These are phyloP conservation scores for Scutellaria baicalensis DNA, from an alignment of 257 asterid genomes.

Conservation along the genomic window DNA sequence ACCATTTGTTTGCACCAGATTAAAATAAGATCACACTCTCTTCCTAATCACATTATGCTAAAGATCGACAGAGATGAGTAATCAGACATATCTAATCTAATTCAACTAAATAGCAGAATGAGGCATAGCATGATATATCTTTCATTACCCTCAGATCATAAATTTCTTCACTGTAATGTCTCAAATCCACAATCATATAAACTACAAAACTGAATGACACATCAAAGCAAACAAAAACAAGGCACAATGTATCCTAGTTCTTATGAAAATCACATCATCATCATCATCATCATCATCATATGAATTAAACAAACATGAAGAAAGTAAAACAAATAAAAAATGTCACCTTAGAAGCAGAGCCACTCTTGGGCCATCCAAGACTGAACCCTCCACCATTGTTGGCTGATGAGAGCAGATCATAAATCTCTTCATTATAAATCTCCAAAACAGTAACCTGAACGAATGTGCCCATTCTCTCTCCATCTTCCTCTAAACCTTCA, in stretches of 20 bases:
- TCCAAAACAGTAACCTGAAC: slow-evolving; percentile 91
- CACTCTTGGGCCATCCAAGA: slow-evolving; percentile 67
- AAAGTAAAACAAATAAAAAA: not conserved
- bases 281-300: too few species aligned
- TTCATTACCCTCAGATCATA: too few species aligned
- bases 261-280: not conserved
- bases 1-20: too few species aligned
- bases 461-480: slow-evolving; percentile 46
- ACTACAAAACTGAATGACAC: not conserved
- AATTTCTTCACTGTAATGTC: too few species aligned
- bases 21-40: too few species aligned
- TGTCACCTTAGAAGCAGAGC: slow-evolving; percentile 70
- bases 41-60: too few species aligned
- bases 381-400: slow-evolving; percentile 63
- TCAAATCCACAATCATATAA: not conserved
- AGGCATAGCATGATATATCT: too few species aligned
- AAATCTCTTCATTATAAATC: slow-evolving; percentile 89
- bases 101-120: too few species aligned
- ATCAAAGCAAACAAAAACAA: not conserved
- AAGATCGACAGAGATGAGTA: too few species aligned
- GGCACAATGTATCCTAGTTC: not conserved
- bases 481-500: slow-evolving; percentile 32
- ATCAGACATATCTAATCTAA: too few species aligned
- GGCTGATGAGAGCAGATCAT: slow-evolving; percentile 57
- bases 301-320: too few species aligned